Base-by-base conservation (phyloP, 2,329 filamentous ascomycete species). In the Diaporthe nobilis region DNA sequence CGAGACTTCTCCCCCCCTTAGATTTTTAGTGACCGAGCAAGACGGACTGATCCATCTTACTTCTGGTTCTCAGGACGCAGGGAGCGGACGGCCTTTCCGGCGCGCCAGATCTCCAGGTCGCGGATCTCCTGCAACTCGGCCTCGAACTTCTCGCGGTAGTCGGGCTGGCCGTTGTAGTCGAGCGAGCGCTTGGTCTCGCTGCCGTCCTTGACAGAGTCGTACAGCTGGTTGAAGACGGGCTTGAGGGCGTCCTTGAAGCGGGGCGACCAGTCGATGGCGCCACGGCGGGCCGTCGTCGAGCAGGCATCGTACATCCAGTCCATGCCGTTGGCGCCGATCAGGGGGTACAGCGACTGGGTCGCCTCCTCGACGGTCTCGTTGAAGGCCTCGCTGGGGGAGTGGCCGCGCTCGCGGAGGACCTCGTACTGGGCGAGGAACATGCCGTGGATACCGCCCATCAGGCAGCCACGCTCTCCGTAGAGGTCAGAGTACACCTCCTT, bases 341-440 rank as follows among this genome's bases (percentile, higher is more conserved):
- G 91, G 79, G 97, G 97, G 92, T 99, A 99, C 84, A 99, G 91
- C 80, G 92, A 95, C 92, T 99, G 97, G 72, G 97, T 99, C 80
- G 97, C 97, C 92, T 99, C 97, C 92, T 99, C 97, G 81, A 99
- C 97, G 81, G 97, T 99, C 95, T 99, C 97, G 92, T 99, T 99
- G 94, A 99, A 99, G 81, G 97, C 97, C 90, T 99, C 97, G 82
- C 94, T 96, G 86, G 97, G 97, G 88, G 91, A 94, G 93, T 99
- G 97, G 88, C 97, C 97, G 82, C 94, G 94, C 93, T 99, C 97
- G 85, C 97, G 96, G 88, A 99, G 96, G 81, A 99, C 97, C 92
- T 99, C 97, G 92, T 99, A 99, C 91, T 99, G 97, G 78, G 97
- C 97, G 81, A 99, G 95, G 94, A 99, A 99, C 97, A 99, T 99